Evolutionary conservation across 768 basidiomycete genomes (phyloP).

Genomic region (Lactifluus subvellereus): DNA sequence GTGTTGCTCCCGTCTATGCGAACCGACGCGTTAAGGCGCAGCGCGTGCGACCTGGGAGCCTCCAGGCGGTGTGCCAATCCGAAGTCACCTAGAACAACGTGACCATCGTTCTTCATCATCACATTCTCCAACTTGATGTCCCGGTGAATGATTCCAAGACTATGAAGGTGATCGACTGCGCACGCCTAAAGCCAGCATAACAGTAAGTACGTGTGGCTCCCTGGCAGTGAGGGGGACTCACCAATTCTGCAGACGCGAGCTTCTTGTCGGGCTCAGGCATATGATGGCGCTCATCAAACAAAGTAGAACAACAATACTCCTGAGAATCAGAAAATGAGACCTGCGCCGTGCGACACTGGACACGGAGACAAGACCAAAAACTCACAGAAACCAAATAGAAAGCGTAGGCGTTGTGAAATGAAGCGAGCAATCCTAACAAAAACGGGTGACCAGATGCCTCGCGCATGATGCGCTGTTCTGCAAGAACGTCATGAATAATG

Average conservation of each 20-base stretch:
- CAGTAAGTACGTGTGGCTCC: neutral
- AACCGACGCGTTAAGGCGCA: neutral
- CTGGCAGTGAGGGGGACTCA: conserved; percentile 19
- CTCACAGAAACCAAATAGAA: conserved; percentile 28
- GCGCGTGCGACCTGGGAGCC: neutral
- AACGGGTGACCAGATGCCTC: conserved; percentile 18
- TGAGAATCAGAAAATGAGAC: conserved; percentile 4
- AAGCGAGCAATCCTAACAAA: conserved; percentile 26
- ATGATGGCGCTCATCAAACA: conserved; percentile 7
- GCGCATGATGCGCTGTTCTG: conserved; percentile 9
- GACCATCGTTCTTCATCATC: conserved; percentile 78
- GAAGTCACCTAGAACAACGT: conserved; percentile 90
- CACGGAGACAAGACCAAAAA: neutral
- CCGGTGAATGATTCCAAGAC: conserved; percentile 88
- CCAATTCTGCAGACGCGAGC: conserved; percentile 36
- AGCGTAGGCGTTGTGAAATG: conserved; percentile 25
- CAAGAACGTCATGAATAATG: conserved; percentile 5
- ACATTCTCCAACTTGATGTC: conserved; percentile 97
- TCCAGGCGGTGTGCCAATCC: conserved; percentile 37
- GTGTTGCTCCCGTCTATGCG: neutral
- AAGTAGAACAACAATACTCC: conserved; percentile 26
- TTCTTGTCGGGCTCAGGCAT: conserved; percentile 18
- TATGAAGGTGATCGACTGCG: conserved; percentile 87
- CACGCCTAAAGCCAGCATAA: conserved; percentile 15
- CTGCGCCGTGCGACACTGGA: neutral